Evolutionary conservation across 208 protist genomes (phyloP), one percentile per base, ranked within the genome.

Genomic region (Trypanosoma brucei): DNA sequence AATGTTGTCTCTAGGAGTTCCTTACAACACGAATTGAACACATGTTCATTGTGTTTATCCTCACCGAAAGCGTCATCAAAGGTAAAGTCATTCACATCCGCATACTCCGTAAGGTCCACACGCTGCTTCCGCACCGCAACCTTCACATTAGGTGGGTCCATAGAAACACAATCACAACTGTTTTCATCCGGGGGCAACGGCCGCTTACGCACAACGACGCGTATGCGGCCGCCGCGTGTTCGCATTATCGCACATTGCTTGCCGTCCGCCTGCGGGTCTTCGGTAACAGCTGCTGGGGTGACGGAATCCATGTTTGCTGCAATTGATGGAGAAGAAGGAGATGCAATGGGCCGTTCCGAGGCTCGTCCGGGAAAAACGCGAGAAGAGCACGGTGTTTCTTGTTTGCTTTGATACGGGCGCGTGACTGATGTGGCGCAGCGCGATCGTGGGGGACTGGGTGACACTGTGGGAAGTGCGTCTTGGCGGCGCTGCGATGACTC

Each of bases 101-200:
- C 92, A 68, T 97, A 98, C 65, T 95, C 95, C 33, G 76, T 91
- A n/a, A 98, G 67, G 75, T 99, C 97, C 11, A 99, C 82, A 37
- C 94, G 90, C 35, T 92, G 79, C 71, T 93, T 95, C 14, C 66
- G 78, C 36, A 89, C 77, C 13, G 71, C 59, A 7, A 96, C 53
- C 56, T 65, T 65, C 0, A 95, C 50, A 59, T 81, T 59, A 34
- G 70, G 78, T 14, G 64, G 53, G 34, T 76, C 62, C 2, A 94
- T 76, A 31, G 65, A 45, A 33, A 85, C 70, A 33, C 86, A 87
- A 68, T 92, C 75, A 34, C 38, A 55, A 55, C 75, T 75, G n/a
- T 40, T 51, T 38, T 89, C 91, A 5, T 62, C 68, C 0, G 68
- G 35, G 30, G 60, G 68, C 22, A 96, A 48, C 13, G 92, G 92